A percentile compares a stretch with the other conserved stretches of the same genome.
Evolutionary conservation across 73 alveolate species (phyloP).

Genomic region (Effrenium voratum): DNA sequence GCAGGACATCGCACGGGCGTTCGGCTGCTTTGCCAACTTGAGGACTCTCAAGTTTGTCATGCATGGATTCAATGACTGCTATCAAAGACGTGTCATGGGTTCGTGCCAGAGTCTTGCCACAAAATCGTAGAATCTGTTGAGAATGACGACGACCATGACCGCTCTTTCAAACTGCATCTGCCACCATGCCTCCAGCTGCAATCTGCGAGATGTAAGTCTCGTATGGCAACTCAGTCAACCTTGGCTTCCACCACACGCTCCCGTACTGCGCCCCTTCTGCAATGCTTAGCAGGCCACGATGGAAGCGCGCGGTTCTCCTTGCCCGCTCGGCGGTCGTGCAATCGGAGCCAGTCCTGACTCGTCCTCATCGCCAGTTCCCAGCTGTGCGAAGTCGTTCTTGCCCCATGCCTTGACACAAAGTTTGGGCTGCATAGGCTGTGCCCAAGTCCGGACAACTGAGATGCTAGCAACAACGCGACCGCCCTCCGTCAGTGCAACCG

Average conservation of each 20-base stretch:
- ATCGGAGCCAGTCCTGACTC: neutral
- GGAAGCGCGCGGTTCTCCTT: slow-evolving; percentile 87
- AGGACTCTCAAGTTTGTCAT: no score
- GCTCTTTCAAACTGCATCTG: neutral
- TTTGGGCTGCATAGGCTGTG: neutral
- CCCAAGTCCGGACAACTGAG: no score
- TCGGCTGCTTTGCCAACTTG: no score
- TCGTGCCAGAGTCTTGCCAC: no score
- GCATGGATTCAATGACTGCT: no score
- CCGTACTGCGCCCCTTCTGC: neutral
- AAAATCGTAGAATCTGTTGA: no score
- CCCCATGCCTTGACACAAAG: slow-evolving; percentile 95
- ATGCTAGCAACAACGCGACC: slow-evolving; percentile 94
- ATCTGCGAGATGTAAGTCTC: slow-evolving; percentile 92
- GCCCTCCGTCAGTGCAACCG: slow-evolving; percentile 95
- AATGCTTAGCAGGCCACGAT: slow-evolving; percentile 25
- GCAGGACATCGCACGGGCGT: no score
- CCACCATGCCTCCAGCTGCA: slow-evolving; percentile 77
- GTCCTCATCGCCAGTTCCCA: slow-evolving; percentile 94
- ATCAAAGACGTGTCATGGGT: no score
- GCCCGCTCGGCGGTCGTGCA: neutral
- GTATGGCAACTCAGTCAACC: slow-evolving; percentile 93
- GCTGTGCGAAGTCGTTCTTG: slow-evolving; percentile 96
- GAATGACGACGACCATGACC: no score
- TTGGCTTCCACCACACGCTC: neutral